Conservation (phyloP, 2,329 filamentous ascomycete genomes). For the Zasmidium citrigriseum region DNA sequence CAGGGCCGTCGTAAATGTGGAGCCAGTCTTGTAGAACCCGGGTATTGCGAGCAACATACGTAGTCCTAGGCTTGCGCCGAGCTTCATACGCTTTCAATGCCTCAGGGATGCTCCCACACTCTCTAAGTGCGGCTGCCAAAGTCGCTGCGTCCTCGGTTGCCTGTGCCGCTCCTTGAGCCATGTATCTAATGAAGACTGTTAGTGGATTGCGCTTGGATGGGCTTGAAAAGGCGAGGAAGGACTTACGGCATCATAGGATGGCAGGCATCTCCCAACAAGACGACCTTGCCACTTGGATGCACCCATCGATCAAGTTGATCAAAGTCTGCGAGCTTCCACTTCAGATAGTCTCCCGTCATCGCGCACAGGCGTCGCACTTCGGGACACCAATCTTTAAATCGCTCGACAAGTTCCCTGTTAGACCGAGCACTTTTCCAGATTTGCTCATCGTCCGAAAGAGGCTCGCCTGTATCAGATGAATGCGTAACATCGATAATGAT, state of each 20-base stretch:
- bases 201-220: background rate
- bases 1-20: conserved; percentile 34
- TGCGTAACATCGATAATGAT: conserved; percentile 33
- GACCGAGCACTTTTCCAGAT: conserved; percentile 32
- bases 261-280: conserved; percentile 65
- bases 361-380: conserved; percentile 34
- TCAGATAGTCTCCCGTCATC: conserved; percentile 53
- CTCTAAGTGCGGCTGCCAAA: conserved; percentile 36
- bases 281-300: conserved; percentile 52
- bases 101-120: conserved; percentile 17
- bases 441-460: conserved; percentile 24
- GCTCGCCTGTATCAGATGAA: conserved; percentile 21
- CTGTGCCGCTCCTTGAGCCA: conserved; percentile 68
- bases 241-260: conserved; percentile 58
- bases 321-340: conserved; percentile 65
- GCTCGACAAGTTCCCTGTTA: conserved; percentile 28
- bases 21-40: conserved; percentile 35
- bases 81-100: conserved; percentile 21
- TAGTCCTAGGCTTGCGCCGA: conserved; percentile 24
- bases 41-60: conserved; percentile 33
- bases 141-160: conserved; percentile 68
- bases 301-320: conserved; percentile 60
- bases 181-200: conserved; percentile 53
- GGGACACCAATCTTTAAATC: conserved; percentile 34
- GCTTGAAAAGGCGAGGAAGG: background rate